phyloP scores from a whole-genome alignment of 1,284 basidiomycete species.

The Ganoderma lingzhi region DNA sequence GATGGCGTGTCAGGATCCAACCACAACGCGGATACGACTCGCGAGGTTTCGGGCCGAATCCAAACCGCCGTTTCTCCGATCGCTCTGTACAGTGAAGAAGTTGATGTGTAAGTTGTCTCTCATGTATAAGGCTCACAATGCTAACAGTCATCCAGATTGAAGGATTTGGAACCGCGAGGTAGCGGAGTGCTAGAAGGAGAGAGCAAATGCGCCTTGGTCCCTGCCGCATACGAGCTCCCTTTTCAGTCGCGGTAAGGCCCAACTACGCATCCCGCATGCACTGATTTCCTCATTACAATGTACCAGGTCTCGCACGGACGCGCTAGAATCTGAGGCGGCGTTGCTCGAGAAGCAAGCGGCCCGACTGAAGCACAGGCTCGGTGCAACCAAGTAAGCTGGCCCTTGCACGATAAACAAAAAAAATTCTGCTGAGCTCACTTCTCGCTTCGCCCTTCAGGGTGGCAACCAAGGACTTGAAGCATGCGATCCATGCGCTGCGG shows the following conservation, averaged over 20 bases:
- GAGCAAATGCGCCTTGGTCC: background rate
- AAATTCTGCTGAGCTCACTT: background rate
- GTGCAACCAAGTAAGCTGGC: conserved; percentile 32
- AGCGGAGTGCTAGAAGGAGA: background rate
- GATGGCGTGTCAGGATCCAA: background rate
- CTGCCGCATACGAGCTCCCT: conserved; percentile 18
- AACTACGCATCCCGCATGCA: background rate
- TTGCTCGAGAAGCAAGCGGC: conserved; percentile 30
- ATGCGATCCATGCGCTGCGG: conserved; percentile 24
- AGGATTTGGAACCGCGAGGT: background rate
- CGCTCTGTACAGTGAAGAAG: conserved; percentile 32
- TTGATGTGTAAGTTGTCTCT: conserved; percentile 3
- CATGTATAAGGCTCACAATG: background rate
- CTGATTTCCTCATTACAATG: background rate
- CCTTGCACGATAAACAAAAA: background rate
- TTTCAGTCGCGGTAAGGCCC: conserved; percentile 18
- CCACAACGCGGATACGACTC: background rate
- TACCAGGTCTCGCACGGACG: conserved; percentile 15
- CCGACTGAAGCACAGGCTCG: conserved; percentile 30
- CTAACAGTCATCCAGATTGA: background rate
- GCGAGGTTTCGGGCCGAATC: background rate
- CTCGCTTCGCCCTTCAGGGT: conserved; percentile 17
- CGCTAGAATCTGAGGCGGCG: conserved; percentile 27
- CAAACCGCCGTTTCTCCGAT: conserved; percentile 21
- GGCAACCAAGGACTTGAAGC: conserved; percentile 25